Base-by-base conservation (phyloP, 2,329 filamentous ascomycete genomes). In the Neopestalotiopsis rosae region DNA sequence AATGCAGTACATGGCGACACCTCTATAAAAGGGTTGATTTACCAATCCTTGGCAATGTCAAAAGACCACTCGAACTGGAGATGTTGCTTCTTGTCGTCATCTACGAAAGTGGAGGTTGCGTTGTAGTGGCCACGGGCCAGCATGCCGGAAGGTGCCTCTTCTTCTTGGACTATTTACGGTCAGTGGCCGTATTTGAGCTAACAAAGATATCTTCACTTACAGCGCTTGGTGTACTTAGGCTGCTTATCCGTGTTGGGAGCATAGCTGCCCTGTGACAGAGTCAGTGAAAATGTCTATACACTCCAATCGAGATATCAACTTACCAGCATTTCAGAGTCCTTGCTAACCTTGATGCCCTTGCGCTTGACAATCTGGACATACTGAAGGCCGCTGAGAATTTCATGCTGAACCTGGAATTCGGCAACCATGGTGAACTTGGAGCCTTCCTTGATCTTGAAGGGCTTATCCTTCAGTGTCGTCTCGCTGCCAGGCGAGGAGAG, bases 311-410 rank as follows among this genome's bases (percentile, higher is more conserved):
- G 34, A 38, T 7, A 14, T 58, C n/a, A 45, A 87, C 91, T 78
- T 82, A 96, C 94, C 88, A 99, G 92, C 96, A 99, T 99, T 86
- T 98, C 95, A 76, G 97, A 93, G 78, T 96, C 92, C 89, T 98
- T 99, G 85, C 92, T 93, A 71, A 95, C 90, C 69, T 89, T 90
- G 79, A 98, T 88, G 67, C 93, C 93, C 87, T 94, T 94, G 76
- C 95, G 88, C 88, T 96, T 97, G 71, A 98, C 93, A 56, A 94
- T 89, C 84, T 99, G 96, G 69, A 99, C 89, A 81, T 98, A 99
- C 85, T 98, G 97, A 79, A 99, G 84, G 61, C 96, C 96, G 76
- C 93, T 96, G 67, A 98, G 89, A 74, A 99, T 95, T 83, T 98
- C 93, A 81, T 98, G 94, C 86, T 99, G 94, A 61, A 99, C 96